Evolutionary conservation across 1,284 basidiomycete genomes (phyloP).

Genomic region (Fistulinella cinereoalba): DNA sequence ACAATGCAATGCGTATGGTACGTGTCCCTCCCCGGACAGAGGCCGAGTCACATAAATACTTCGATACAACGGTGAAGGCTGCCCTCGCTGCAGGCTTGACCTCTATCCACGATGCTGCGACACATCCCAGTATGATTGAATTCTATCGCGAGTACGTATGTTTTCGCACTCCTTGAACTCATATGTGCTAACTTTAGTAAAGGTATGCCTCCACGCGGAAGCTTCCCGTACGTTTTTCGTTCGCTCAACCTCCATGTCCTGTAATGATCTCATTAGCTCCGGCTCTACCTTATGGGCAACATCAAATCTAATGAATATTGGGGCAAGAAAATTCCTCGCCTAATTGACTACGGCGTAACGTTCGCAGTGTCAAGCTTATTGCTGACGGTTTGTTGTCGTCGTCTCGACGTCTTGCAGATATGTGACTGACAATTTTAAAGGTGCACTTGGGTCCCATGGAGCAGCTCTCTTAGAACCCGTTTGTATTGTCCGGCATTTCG

Average conservation of each 20-base stretch:
- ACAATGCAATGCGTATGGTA: conserved; percentile 68
- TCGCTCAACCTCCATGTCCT: no score
- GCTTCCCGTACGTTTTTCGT: no score
- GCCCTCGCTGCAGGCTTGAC: conserved; percentile 74
- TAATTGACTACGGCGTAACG: conserved; percentile 61
- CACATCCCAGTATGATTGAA: conserved; percentile 64
- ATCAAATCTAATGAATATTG: conserved; percentile 56
- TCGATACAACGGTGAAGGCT: conserved; percentile 62
- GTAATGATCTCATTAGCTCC: no score
- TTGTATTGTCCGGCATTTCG: not conserved
- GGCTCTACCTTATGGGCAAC: conserved; percentile 52
- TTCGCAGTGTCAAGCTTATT: conserved; percentile 87
- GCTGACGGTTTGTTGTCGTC: conserved; percentile 59
- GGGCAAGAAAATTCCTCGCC: conserved; percentile 54
- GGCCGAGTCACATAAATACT: conserved; percentile 58
- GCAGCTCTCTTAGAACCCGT: conserved; percentile 76
- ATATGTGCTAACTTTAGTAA: no score
- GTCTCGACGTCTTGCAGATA: not conserved
- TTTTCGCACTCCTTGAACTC: not conserved
- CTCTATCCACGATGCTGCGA: conserved; percentile 81
- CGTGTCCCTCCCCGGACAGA: conserved; percentile 65
- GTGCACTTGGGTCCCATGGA: conserved; percentile 86
- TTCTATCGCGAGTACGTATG: conserved; percentile 64
- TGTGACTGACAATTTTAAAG: conserved; percentile 34
- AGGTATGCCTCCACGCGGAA: no score